These are phyloP conservation scores for Ilyonectria destructans DNA, from an alignment of 2,329 filamentous ascomycete genomes.

Conservation along the genomic window DNA sequence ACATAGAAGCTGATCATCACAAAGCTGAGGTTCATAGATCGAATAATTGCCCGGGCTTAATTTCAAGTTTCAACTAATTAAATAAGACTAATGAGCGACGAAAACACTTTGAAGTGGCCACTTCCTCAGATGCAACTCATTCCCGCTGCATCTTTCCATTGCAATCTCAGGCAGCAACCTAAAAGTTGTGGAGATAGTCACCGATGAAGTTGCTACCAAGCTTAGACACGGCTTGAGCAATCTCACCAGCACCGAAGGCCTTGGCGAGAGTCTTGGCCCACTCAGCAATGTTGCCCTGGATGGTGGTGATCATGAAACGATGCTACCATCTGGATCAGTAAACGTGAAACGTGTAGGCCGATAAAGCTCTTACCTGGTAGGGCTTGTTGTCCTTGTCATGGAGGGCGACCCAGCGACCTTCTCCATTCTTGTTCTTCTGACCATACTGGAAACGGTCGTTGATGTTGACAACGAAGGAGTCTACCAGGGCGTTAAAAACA, in stretches of 20 bases:
- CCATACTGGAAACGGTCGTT: conserved; percentile 41
- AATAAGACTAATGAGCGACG: no score
- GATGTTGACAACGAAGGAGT: conserved; percentile 29
- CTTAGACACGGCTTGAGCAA: conserved; percentile 28
- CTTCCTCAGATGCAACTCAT: no score
- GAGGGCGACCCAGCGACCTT: conserved; percentile 34
- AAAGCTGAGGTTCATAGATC: no score
- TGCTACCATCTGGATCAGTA: conserved; percentile 19
- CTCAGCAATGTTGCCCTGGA: conserved; percentile 19
- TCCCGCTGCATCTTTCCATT: no score
- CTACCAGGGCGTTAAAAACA: not conserved
- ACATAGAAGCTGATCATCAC: no score
- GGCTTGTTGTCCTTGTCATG: conserved; percentile 41
- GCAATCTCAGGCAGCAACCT: conserved; percentile 8
- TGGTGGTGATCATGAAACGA: conserved; percentile 36
- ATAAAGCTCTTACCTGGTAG: conserved; percentile 28
- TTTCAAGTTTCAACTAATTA: no score
- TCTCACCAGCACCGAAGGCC: conserved; percentile 30
- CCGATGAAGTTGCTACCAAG: conserved; percentile 33
- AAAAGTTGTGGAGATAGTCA: conserved; percentile 38
- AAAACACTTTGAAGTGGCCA: no score
- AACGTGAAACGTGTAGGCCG: fast-evolving
- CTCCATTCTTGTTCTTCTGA: conserved; percentile 37
- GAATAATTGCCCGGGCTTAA: no score
- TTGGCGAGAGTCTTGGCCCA: conserved; percentile 32